Evolutionary conservation across 306 rosid species (phyloP), one percentile per base, ranked within the genome.

Genomic region (Quercus alba): DNA sequence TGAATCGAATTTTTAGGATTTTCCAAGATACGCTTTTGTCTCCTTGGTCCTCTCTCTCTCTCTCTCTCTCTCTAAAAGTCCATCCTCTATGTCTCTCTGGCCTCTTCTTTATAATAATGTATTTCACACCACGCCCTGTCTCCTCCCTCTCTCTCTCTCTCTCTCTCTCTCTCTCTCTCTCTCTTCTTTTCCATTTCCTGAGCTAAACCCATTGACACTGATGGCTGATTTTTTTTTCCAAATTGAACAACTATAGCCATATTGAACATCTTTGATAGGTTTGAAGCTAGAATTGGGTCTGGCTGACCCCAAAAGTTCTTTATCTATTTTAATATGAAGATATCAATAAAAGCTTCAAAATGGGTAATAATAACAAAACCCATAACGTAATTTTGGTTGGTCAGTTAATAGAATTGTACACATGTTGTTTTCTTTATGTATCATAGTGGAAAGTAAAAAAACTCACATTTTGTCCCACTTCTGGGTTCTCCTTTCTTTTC

Each of bases 1-100:
- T 75, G 74, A 86, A 90, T 86, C 93, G 88, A 90, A 82, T 87
- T 86, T 91, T 68, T 77, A 70, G 80, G 92, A 88, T 94, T 92
- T 93, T 89, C 87, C 81, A 70, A 82, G 97, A 93, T 90, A 90
- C 91, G 90, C 85, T 86, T 72, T 81, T 91, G 89, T 91, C 96
- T 81, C 87, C 89, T 55, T 46, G 77, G 77, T 66, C 83, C 71
- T 76, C 58, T 76, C 85, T 76, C 68, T 55, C 72, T 28, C 73
- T 56, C 72, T 28, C 73, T 56, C 69, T 66, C 77, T 55, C 85
- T 14, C 19, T 35, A n/a, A 25, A 54, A 33, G 15, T 3, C 44
- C 75, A 20, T 20, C 26, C 62, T 25, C 77, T 75, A 64, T 75
- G 52, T 70, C 84, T 38, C 73, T 69, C 77, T 72, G 44, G 76